Base-by-base conservation (phyloP, 495 filamentous ascomycete species). In the Hypoxylon fuscum region DNA sequence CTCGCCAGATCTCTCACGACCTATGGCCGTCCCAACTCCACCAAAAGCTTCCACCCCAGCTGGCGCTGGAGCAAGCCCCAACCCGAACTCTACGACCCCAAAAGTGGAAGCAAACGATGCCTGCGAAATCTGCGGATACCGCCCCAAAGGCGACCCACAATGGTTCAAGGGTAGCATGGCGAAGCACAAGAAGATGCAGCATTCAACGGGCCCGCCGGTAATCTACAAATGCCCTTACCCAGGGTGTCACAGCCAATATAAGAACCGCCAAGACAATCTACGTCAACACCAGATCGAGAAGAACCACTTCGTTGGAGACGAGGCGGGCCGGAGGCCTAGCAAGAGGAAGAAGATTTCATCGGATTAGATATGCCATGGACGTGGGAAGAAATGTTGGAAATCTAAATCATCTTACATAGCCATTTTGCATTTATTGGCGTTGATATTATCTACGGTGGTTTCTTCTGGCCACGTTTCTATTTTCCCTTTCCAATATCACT, bases 81-180 rank as follows among this genome's bases (percentile, higher is more conserved):
- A 46, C 25, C 56, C 50, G 20, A 35, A 44, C 23, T 68, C 70
- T 31, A 27, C 60, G 1, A 51, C 56, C 5, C 64, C 69, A 15
- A 74, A 77, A 41, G 55, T 74, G 3, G 76, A 79, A 46, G 71
- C 77, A 8, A 62, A 76, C 41, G 66, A 74, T 11, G 61, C 68
- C 34, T 82, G 79, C 50, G 74, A 81, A 17, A 64, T 79, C 44
- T 82, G 79, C 61, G 79, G 76, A 1, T 82, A 82, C 68, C 75
- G 77, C 5, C 79, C 79, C 1, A 78, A 79, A 59, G 79, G 79
- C 10, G 74, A 79, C 44, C 79, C 79, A n/a, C 76, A 78, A 49
- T 82, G 79, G 79, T 82, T 80, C 57, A 77, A 77, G 48, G 79
- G 79, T 15, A 80, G 77, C 66, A 81, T 82, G 79, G 74, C 78